Base-by-base conservation (phyloP, 2,329 filamentous ascomycete genomes). In the Cyphellophora europaea region DNA sequence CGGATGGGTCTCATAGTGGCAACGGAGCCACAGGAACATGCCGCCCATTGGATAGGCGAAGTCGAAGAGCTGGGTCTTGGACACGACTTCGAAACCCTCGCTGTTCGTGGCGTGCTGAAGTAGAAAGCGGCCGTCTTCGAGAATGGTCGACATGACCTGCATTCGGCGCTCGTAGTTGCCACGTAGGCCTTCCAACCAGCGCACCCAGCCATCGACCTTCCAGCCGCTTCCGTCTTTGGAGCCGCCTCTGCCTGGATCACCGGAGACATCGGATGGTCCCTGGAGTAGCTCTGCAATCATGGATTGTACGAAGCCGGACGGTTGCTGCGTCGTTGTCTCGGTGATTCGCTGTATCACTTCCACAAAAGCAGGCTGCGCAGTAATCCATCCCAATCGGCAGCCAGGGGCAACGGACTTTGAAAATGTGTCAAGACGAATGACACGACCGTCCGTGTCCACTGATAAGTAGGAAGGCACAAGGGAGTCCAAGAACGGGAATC, bases 361-460 rank as follows among this genome's bases (percentile, higher is more conserved):
- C 30, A 87, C 69, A 31, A 95, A 64, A 1, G 65, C 76, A 2
- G 87, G 86, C 52, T 93, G 82, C 0, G 82, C 79, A 0, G 88
- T 93, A 45, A 94, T 78, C 85, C 87, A 95, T 27, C 89, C 89
- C 2, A 95, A 65, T 18, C 89, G 78, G 53, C 85, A 93, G 2
- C 89, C 89, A 0, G 89, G 89, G 0, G 87, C 87, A 12, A 94
- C 73, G 0, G 85, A 93, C 63, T 96, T 95, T 52, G 83, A 91
- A 58, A 95, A 95, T 1, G 88, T 94, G 57, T 95, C 89, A 3
- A 95, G 71, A 30, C 88, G 80, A 38, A 95, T 71, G 27, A 95
- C 88, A 21, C 89, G 80, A 38, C 89, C 89, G 49, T 94, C 82
- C 13, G 74, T 72, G 54, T 95, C 89, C 37, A 95, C 57, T 42